These are phyloP conservation scores for Chaetoceros tenuissimus DNA, from an alignment of 108 stramenopile species.

Conservation along the genomic window DNA sequence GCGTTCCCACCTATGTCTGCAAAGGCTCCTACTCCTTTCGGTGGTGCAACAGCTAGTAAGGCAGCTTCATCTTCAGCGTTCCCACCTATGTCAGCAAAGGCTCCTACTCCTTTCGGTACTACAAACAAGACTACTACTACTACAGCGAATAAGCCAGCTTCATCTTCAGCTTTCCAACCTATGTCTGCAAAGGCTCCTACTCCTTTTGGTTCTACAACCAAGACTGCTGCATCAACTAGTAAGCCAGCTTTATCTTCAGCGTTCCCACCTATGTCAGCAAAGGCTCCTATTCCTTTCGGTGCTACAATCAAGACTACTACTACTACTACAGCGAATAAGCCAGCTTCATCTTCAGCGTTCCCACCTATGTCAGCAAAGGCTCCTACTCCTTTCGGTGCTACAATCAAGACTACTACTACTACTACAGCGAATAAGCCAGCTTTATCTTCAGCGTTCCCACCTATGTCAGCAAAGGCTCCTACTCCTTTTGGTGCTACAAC, in stretches of 20 bases:
- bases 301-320: background rate
- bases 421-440: background rate
- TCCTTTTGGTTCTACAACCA: background rate
- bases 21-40: slow-evolving; percentile 52
- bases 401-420: background rate
- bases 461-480: slow-evolving; percentile 5
- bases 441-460: background rate
- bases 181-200: slow-evolving; percentile 8
- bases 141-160: background rate
- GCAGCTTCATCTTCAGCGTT: slow-evolving; percentile 14
- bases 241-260: background rate
- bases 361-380: slow-evolving; percentile 11
- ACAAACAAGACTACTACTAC: slow-evolving; percentile 4
- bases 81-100: slow-evolving; percentile 48
- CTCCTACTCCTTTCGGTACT: slow-evolving; percentile 33
- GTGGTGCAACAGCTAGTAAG: slow-evolving; percentile 5
- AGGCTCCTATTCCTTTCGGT: slow-evolving; percentile 5
- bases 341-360: background rate
- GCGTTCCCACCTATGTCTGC: slow-evolving; percentile 54
- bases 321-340: background rate
- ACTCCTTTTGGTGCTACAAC: slow-evolving; percentile 20
- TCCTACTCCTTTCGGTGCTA: slow-evolving; percentile 1
- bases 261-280: slow-evolving; percentile 6
- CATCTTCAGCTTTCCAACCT: background rate
- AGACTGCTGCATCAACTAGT: too few relatives aligned